Evolutionary conservation across 352 stramenopile species (phyloP).

Genomic region (Phytophthora vignae): DNA sequence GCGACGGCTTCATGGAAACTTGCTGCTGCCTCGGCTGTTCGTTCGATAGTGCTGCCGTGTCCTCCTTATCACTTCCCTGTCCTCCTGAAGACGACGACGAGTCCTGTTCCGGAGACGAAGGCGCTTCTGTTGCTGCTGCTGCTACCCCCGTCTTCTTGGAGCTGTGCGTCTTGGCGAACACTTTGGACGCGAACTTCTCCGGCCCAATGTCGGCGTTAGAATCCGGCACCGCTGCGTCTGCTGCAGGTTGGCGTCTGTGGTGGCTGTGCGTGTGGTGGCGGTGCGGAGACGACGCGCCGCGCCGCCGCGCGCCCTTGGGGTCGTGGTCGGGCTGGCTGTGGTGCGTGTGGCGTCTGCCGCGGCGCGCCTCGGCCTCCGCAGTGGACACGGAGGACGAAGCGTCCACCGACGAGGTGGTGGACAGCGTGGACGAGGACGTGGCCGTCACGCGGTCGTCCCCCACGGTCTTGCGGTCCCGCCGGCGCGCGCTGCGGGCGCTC

Average conservation of each 20-base stretch:
- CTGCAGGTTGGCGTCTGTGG: conserved; percentile 11
- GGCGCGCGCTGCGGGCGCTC: conserved; percentile 11
- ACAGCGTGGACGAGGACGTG: conserved; percentile 48
- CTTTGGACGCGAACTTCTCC: conserved; percentile 56
- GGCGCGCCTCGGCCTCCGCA: conserved; percentile 17
- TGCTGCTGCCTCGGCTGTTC: conserved; percentile 31
- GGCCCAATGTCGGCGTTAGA: conserved; percentile 40
- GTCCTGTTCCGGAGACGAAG: conserved; percentile 39
- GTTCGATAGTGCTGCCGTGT: conserved; percentile 20
- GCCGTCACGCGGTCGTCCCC: conserved; percentile 32
- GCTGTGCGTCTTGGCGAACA: conserved; percentile 28
- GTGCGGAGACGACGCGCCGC: conserved; percentile 20
- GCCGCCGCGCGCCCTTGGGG: conserved; percentile 19
- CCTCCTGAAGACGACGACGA: conserved; percentile 57
- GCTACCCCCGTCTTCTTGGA: background rate
- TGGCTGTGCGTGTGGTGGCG: conserved; percentile 27
- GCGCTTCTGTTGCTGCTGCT: conserved; percentile 6
- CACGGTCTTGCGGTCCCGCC: conserved; percentile 34
- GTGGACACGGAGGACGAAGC: conserved; percentile 19
- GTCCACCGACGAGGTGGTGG: conserved; percentile 42
- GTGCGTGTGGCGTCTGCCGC: conserved; percentile 28
- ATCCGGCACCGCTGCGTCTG: conserved; percentile 3
- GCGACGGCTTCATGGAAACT: conserved; percentile 48
- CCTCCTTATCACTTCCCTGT: conserved; percentile 57
- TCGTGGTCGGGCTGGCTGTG: conserved; percentile 29